phyloP scores from a whole-genome alignment of 306 rosid species.

The Carpinus viminea region DNA sequence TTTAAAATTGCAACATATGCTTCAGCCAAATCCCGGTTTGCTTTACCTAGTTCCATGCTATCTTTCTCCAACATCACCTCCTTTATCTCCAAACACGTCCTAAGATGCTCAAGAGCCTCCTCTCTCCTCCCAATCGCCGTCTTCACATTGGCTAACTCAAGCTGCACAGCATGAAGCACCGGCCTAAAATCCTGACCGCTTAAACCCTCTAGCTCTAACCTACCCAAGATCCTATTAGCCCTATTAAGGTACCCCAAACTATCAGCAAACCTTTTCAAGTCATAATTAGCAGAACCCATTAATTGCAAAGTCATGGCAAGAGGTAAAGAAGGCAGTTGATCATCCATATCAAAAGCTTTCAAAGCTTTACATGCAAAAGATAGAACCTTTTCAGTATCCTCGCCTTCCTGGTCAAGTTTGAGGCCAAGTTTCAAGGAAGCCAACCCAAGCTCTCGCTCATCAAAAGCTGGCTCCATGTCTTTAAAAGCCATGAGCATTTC shows the following conservation, averaged over 20 bases:
- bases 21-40: slow-evolving; percentile 71
- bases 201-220: slow-evolving; percentile 59
- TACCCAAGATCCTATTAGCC: slow-evolving; percentile 72
- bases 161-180: slow-evolving; percentile 84
- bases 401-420: slow-evolving; percentile 84
- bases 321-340: slow-evolving; percentile 51
- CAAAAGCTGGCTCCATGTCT: slow-evolving; percentile 64
- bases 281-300: slow-evolving; percentile 69
- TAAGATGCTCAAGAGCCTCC: slow-evolving; percentile 79
- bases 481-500: slow-evolving; percentile 69
- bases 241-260: slow-evolving; percentile 80
- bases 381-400: slow-evolving; percentile 72
- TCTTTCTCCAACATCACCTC: slow-evolving; percentile 73
- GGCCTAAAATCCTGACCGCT: slow-evolving; percentile 61
- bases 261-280: slow-evolving; percentile 71
- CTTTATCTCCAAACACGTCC: slow-evolving; percentile 81
- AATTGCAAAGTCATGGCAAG: slow-evolving; percentile 87
- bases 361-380: slow-evolving; percentile 69
- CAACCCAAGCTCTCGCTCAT: slow-evolving; percentile 72
- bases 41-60: slow-evolving; percentile 71
- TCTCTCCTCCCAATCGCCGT: slow-evolving; percentile 93
- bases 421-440: slow-evolving; percentile 83
- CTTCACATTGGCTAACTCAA: slow-evolving; percentile 79
- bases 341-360: slow-evolving; percentile 61
- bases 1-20: slow-evolving; percentile 72